phyloP scores from a whole-genome alignment of 148 eudicot genomes.

The Rhododendron mucronatum region DNA sequence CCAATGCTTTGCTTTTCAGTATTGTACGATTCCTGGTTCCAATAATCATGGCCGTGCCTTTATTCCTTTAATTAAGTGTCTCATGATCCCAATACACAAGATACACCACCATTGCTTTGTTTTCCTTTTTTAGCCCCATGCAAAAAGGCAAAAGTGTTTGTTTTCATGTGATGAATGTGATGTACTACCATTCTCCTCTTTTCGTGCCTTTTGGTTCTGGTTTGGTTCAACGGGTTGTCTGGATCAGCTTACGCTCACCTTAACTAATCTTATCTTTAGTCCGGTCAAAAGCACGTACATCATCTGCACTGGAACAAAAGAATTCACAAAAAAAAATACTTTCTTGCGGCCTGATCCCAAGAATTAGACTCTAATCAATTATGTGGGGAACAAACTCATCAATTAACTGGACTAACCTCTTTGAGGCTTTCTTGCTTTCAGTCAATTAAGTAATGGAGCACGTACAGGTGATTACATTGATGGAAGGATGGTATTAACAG shows the following conservation, averaged over 20 bases:
- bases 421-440: not conserved
- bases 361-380: too few relatives aligned
- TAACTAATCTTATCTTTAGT: accelerated
- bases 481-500: not conserved
- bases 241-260: accelerated
- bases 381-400: too few relatives aligned
- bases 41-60: not conserved
- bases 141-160: not conserved
- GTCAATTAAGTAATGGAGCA: not conserved
- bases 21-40: not conserved
- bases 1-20: not conserved
- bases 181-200: not conserved
- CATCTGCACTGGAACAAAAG: too few relatives aligned
- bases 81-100: not conserved
- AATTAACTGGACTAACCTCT: too few relatives aligned
- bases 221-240: too few relatives aligned
- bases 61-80: not conserved
- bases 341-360: too few relatives aligned
- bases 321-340: too few relatives aligned
- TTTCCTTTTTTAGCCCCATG: not conserved
- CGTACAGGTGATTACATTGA: not conserved
- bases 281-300: too few relatives aligned
- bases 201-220: not conserved
- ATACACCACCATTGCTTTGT: not conserved
- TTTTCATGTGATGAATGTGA: not conserved